Evolutionary conservation across 2,329 filamentous ascomycete genomes (phyloP).

Genomic region (Lasiodiplodia gonubiensis): DNA sequence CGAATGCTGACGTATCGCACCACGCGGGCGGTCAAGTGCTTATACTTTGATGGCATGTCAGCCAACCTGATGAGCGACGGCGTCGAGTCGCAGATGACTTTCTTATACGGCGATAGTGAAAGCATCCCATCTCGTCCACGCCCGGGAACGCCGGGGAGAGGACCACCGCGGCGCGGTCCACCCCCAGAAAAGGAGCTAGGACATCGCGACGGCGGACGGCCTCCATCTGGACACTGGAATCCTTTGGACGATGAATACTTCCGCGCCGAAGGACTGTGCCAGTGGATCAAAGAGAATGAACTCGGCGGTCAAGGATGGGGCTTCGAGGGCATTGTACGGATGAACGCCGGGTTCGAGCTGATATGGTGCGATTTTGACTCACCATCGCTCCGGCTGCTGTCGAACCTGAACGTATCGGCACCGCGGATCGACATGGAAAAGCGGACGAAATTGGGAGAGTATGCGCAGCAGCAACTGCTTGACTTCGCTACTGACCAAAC

Average conservation of each 20-base stretch:
- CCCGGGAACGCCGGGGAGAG: slow-evolving; percentile 10
- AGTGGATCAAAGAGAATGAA: slow-evolving; percentile 50
- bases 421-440: slow-evolving; percentile 42
- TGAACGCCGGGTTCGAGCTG: slow-evolving; percentile 60
- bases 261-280: slow-evolving; percentile 55
- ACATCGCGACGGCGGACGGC: neutral
- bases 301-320: slow-evolving; percentile 56
- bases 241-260: slow-evolving; percentile 55
- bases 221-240: slow-evolving; percentile 35
- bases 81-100: slow-evolving; percentile 58
- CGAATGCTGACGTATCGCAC: slow-evolving; percentile 58
- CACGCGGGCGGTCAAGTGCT: slow-evolving; percentile 48
- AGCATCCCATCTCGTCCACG: slow-evolving; percentile 45
- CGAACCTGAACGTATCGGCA: slow-evolving; percentile 55
- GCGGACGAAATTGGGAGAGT: neutral
- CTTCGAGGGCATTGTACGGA: slow-evolving; percentile 57
- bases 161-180: slow-evolving; percentile 8
- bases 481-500: neutral
- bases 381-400: slow-evolving; percentile 51
- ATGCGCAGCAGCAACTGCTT: neutral
- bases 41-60: slow-evolving; percentile 60
- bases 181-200: slow-evolving; percentile 12
- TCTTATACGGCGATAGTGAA: slow-evolving; percentile 50
- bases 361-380: slow-evolving; percentile 60
- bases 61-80: slow-evolving; percentile 56